Evolutionary conservation across 208 protist species (phyloP).

Genomic region (Trypanosoma theileri): DNA sequence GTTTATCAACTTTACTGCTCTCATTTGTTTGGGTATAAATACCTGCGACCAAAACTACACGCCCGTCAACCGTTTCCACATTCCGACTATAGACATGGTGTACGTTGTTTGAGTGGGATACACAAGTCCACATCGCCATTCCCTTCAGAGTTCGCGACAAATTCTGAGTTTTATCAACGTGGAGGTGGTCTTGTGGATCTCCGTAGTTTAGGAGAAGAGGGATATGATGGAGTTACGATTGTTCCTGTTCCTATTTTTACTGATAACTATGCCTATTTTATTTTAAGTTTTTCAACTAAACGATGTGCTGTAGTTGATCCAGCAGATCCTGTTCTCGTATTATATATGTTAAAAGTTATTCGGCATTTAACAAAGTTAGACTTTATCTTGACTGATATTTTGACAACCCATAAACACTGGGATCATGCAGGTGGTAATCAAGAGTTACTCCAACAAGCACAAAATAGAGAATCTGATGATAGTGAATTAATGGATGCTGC

Average conservation of each 20-base stretch:
- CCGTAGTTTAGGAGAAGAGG: background rate
- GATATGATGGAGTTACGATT: conserved; percentile 36
- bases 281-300: conserved; percentile 59
- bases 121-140: conserved; percentile 13
- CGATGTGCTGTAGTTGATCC: conserved; percentile 74
- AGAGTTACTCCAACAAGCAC: conserved; percentile 38
- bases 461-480: background rate
- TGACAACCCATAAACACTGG: conserved; percentile 97
- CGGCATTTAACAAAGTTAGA: conserved; percentile 24
- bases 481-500: conserved; percentile 1
- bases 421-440: conserved; percentile 94
- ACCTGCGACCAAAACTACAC: conserved; percentile 59
- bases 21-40: conserved; percentile 55
- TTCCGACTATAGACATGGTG: conserved; percentile 78
- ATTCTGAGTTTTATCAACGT: conserved; percentile 27
- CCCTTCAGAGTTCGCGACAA: background rate
- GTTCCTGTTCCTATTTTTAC: conserved; percentile 77
- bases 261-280: conserved; percentile 92
- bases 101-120: conserved; percentile 41
- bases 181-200: conserved; percentile 31
- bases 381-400: conserved; percentile 71
- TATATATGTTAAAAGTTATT: conserved; percentile 47
- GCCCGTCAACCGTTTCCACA: conserved; percentile 52
- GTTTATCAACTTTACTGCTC: conserved; percentile 78
- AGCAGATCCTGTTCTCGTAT: conserved; percentile 59